phyloP scores from a whole-genome alignment of 768 basidiomycete species.

The Neoboletus brunneissimus region DNA sequence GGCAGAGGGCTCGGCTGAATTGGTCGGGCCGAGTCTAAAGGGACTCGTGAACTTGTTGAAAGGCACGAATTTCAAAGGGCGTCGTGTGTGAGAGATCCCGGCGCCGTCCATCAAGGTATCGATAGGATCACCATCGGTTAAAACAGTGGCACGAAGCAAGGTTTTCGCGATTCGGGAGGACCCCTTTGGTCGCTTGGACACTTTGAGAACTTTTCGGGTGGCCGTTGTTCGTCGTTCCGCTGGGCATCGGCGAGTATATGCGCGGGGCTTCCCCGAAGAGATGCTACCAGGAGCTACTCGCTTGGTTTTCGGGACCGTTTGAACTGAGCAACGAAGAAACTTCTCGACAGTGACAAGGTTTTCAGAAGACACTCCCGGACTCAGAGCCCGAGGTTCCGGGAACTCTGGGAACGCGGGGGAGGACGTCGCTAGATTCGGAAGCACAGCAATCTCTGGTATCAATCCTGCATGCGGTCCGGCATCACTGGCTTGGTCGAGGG shows the following conservation, averaged over 20 bases:
- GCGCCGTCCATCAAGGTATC: constrained; percentile 12
- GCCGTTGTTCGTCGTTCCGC: not conserved
- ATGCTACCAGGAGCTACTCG: not conserved
- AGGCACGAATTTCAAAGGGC: constrained; percentile 29
- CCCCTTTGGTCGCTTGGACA: not conserved
- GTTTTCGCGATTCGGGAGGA: constrained; percentile 8
- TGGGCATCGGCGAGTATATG: constrained; percentile 18
- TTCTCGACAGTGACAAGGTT: constrained; percentile 25
- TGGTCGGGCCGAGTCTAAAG: not conserved
- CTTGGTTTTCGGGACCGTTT: not conserved
- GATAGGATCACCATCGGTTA: constrained; percentile 26
- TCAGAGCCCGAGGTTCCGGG: not conserved
- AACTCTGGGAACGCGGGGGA: not conserved
- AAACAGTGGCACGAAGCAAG: constrained; percentile 28
- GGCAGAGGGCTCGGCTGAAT: not conserved
- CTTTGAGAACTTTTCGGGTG: not conserved
- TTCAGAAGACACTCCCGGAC: not conserved
- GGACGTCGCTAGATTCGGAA: constrained; percentile 6
- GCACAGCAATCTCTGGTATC: constrained; percentile 20
- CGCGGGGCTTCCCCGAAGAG: constrained; percentile 3
- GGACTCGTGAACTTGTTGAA: constrained; percentile 19
- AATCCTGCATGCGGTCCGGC: not conserved
- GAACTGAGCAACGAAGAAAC: constrained; percentile 20
- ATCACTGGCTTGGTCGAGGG: not conserved
- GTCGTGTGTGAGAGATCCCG: constrained; percentile 14